phyloP scores from a whole-genome alignment of 441 rosid genomes.

The Sinapis alba region DNA sequence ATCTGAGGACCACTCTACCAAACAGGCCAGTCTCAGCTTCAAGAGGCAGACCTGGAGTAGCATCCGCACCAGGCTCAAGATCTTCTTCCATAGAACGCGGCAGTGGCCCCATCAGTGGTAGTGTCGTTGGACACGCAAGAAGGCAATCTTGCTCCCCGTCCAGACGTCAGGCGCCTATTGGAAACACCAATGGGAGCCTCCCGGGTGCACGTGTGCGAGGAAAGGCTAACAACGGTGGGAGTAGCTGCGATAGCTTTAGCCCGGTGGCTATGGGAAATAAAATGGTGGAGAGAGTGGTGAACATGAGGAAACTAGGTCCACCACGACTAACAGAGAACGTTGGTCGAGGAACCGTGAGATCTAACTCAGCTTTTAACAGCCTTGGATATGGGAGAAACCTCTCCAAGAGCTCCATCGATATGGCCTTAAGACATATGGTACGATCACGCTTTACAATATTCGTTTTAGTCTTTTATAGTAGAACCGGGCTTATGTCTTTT shows the following conservation, averaged over 20 bases:
- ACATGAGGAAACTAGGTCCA: constrained; percentile 87
- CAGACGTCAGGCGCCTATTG: constrained; percentile 34
- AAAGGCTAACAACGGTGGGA: constrained; percentile 26
- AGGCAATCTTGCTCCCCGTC: constrained; percentile 46
- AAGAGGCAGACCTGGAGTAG: constrained; percentile 54
- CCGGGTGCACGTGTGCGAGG: constrained; percentile 29
- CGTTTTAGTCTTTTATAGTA: too few relatives aligned
- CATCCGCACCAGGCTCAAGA: constrained; percentile 45
- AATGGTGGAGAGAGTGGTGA: constrained; percentile 95
- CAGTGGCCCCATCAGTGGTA: constrained; percentile 14
- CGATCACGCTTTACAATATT: not conserved
- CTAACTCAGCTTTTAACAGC: constrained; percentile 48
- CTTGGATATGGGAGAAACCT: constrained; percentile 76
- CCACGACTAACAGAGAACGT: constrained; percentile 54
- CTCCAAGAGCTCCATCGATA: constrained; percentile 83
- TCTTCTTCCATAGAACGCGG: constrained; percentile 40
- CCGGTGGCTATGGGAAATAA: constrained; percentile 80
- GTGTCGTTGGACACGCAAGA: constrained; percentile 7
- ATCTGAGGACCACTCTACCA: constrained; percentile 72
- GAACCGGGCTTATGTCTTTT: not conserved
- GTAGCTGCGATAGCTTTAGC: constrained; percentile 52
- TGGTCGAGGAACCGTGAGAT: constrained; percentile 26
- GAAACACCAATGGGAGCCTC: constrained; percentile 27
- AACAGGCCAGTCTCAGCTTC: constrained; percentile 71
- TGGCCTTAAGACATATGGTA: constrained; percentile 97